A percentile compares a stretch with the other conserved stretches of the same genome.
These are phyloP conservation scores for Fusarium goolgardi DNA, from an alignment of 2,329 filamentous ascomycete species.

Conservation along the genomic window DNA sequence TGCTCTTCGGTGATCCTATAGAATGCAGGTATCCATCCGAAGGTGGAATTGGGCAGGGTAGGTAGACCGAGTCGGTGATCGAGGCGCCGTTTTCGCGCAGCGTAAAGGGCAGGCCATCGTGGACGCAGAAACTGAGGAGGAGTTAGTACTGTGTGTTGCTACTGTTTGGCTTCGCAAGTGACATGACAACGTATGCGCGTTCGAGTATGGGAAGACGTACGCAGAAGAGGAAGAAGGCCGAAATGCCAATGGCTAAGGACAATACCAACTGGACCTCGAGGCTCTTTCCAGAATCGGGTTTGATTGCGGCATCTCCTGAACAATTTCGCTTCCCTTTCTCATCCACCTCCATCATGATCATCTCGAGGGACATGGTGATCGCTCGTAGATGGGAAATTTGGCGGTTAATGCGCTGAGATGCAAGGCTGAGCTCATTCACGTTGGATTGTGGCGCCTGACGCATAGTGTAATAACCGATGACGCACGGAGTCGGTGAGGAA, in stretches of 20 bases:
- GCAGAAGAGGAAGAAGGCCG: conserved; percentile 81
- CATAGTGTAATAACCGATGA: conserved; percentile 22
- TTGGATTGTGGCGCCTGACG: conserved; percentile 29
- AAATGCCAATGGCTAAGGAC: conserved; percentile 75
- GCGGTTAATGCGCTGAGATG: conserved; percentile 27
- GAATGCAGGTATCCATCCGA: conserved; percentile 92
- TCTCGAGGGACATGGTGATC: conserved; percentile 14
- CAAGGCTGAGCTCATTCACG: conserved; percentile 35
- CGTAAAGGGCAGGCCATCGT: conserved; percentile 91
- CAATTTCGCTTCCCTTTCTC: background rate
- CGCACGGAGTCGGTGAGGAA: conserved; percentile 24
- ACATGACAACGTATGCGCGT: background rate
- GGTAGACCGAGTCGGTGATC: conserved; percentile 72
- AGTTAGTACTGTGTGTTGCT: background rate
- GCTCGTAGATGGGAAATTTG: conserved; percentile 15
- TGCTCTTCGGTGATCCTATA: conserved; percentile 90
- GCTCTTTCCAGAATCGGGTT: conserved; percentile 55
- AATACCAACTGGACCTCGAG: conserved; percentile 75
- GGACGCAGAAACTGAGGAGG: conserved; percentile 77
- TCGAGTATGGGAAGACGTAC: conserved; percentile 58
- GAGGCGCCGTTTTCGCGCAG: conserved; percentile 83
- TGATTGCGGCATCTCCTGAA: conserved; percentile 34
- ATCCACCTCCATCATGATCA: background rate
- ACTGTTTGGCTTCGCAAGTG: too few species aligned
- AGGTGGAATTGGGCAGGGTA: conserved; percentile 81